Base-by-base conservation (phyloP, 2,329 filamentous ascomycete genomes). In the Dothidotthia symphoricarpi region DNA sequence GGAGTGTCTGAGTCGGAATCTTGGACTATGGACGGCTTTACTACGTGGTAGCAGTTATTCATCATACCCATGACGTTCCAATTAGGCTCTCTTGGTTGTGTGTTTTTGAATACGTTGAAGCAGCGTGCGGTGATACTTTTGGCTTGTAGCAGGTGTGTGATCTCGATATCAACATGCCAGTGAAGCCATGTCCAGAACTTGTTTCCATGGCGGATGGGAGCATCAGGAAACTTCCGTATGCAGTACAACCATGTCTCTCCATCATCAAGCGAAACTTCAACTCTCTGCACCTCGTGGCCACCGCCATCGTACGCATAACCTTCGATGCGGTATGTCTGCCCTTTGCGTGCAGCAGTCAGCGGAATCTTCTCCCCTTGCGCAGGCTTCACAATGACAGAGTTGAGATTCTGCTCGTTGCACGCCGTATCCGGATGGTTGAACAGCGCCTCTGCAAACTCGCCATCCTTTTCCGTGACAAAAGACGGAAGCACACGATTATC, bases 21-120 rank as follows among this genome's bases (percentile, higher is more conserved):
- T n/a, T 64, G 55, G 0, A 57, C 38, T 3, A 71, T 65, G 24
- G 71, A 66, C 0, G 68, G 55, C 30, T 67, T 69, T 11, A 77
- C 69, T 1, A 56, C 43, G 43, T 76, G 76, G 69, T 70, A 74
- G 43, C 69, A 70, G 29, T 77, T 77, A 53, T 77, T 78, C 74
- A 78, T 76, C 72, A 77, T 76, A 9, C 70, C 74, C 69, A 73
- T 67, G 1, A 73, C 62, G 41, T 76, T 77, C 74, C 74, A 77
- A 4, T 55, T 59, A 3, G 66, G 64, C 14, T 66, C 56, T 40
- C 67, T 51, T 1, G 75, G 74, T 43, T 78, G 74, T 1, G 72
- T 75, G 43, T 75, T 75, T 43, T 75, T 76, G 55, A 70, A 71
- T 0, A 71, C 72, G 37, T 76, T 71, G 53, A 71, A 74, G 41